These are phyloP conservation scores for Chaetomium globosum DNA, from an alignment of 2,329 filamentous ascomycete genomes.

Conservation along the genomic window DNA sequence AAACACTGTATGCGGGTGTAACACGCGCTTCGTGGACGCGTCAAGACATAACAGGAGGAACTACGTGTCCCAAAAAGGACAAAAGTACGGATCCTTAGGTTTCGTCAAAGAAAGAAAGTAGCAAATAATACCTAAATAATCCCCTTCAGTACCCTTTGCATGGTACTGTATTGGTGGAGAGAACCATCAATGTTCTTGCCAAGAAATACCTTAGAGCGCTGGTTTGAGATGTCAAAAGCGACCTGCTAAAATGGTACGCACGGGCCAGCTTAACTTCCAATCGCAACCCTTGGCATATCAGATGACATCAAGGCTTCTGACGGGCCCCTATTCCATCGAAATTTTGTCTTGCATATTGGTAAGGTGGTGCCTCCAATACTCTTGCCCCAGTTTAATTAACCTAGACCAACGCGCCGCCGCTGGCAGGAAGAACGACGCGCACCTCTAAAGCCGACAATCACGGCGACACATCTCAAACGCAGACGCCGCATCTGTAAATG, in stretches of 20 bases:
- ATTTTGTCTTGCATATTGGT: conserved; percentile 8
- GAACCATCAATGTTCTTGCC: background rate
- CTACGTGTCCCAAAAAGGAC: background rate
- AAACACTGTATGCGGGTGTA: background rate
- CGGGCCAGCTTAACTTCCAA: background rate
- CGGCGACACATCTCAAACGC: background rate
- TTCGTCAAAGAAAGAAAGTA: background rate
- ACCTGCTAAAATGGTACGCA: conserved; percentile 1
- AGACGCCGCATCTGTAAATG: conserved; percentile 16
- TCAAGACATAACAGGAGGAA: background rate
- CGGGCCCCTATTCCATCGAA: conserved; percentile 5
- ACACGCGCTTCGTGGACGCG: background rate
- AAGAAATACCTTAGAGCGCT: background rate
- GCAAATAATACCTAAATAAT: background rate
- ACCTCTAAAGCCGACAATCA: background rate
- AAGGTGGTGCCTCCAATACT: too few relatives aligned
- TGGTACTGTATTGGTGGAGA: background rate
- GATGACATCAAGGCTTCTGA: conserved; percentile 13
- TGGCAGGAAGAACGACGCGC: conserved; percentile 8
- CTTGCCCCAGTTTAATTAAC: conserved; percentile 13
- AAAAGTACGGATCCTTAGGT: background rate
- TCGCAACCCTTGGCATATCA: conserved; percentile 10
- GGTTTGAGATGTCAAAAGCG: background rate
- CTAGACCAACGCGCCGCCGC: conserved; percentile 8
- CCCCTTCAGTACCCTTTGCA: background rate